Base-by-base conservation (phyloP, 2,329 filamentous ascomycete species). In the Fusarium armeniacum region DNA sequence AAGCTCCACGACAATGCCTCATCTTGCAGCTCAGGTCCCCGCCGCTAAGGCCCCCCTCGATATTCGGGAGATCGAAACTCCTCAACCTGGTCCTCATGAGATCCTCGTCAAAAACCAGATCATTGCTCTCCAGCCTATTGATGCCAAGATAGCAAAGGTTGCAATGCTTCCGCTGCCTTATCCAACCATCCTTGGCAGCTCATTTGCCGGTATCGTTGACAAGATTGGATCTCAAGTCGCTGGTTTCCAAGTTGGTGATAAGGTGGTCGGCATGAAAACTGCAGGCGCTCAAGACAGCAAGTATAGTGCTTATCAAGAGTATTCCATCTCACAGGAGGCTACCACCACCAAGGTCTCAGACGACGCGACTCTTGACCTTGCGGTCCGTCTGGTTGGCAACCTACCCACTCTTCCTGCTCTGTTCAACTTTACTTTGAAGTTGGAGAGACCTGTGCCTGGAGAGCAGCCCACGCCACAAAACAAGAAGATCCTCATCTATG, bases 81-180 rank as follows among this genome's bases (percentile, higher is more conserved):
- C 68, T 6, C 32, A 69, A 15, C 69, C 65, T 15, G 69, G 68
- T n/a, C 65, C 61, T 6, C 41, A 64, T 20, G 69, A 71, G 24
- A 36, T 71, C 7, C 69, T 71, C 12, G 56, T 71, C 30, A 71
- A 71, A 24, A 71, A 69, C 51, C 51, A 69, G 6, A 55, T 63
- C 33, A 69, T 71, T 16, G 69, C 69, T 3, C 47, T 71, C 18
- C 68, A 71, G 22, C 69, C 69, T 6, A 30, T 71, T 18, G 69
- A 71, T 20, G 65, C 69, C n/a, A 71, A 71, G 36, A 71, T 71
- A 1, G 69, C 69, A 15, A 66, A 58, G 16, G 64, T 71, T 2
- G 69, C 69, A 2, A 71, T 71, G 65, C 61, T 71, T 16, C 69
- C 68, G 2, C 35, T 71, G 2, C 36, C 54, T 0, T 71, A 71